Base-by-base conservation (phyloP, 805 yeast genomes). In the Saccharomycopsis microspora region DNA sequence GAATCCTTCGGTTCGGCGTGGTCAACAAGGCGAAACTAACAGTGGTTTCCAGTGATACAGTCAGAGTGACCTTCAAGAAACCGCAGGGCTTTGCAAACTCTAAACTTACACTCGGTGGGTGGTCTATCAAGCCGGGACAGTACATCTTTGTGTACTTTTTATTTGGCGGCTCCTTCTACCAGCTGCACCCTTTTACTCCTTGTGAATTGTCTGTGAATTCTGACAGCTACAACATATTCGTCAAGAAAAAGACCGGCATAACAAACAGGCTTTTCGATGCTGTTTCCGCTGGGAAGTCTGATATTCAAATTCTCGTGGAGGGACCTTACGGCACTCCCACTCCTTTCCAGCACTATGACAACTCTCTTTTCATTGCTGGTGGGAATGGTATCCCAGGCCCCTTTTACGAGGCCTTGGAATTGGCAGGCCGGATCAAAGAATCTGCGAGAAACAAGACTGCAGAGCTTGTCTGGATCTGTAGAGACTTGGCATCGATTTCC, bases 111-210 rank as follows among this genome's bases (percentile, higher is more conserved):
- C 19, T 19, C 19, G 27, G 32, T 4, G 27, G 43, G 11, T 75
- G 80, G 71, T 65, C 64, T 39, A 64, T 71, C 27, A 63, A 57
- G 48, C 81, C 87, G 2, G 83, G 85, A 31, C 66, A 73, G 10
- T 76, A 65, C 58, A 76, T 71, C 1, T 82, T 68, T 56, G 62
- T 85, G 36, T 72, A 80, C 62, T 78, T 82, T 59, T 53, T 80
- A 49, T 64, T 74, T 41, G 68, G 72, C 19, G 58, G 63, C 3
- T 62, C 70, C 37, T 77, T 80, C 60, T 80, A 81, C 80, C 86
- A 82, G 59, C 75, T 82, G 4, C 88, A 83, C 60, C 90, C 90
- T 3, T 82, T 85, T 63, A 80, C 89, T 1, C 60, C 75, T 5
- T 64, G 75, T 39, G 69, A 69, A 43, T 64, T 74, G 3, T 60